These are phyloP conservation scores for Elsinoe arachidis DNA, from an alignment of 2,329 filamentous ascomycete species.

Conservation along the genomic window DNA sequence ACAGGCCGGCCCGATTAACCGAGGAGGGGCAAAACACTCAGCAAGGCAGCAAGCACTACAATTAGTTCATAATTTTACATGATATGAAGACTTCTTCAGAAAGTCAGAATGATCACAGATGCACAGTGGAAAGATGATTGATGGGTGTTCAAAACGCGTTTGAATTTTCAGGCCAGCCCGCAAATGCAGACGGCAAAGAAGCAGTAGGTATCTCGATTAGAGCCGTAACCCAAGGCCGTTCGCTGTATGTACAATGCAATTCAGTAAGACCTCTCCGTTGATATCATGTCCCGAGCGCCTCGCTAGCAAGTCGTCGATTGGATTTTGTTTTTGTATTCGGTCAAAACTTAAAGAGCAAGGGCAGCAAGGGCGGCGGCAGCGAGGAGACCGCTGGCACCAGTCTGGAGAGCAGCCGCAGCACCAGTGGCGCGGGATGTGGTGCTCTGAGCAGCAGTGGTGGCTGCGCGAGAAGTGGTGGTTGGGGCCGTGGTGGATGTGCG, in stretches of 20 bases:
- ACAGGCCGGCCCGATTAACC: not conserved
- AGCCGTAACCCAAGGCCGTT: not conserved
- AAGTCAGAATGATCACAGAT: not conserved
- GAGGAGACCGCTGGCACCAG: conserved; percentile 31
- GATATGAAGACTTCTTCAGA: not conserved
- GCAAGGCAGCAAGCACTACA: not conserved
- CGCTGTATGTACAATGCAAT: conserved; percentile 9
- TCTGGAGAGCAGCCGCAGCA: conserved; percentile 27
- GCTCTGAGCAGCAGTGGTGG: conserved; percentile 18
- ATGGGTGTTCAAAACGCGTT: not conserved
- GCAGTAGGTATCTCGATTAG: conserved; percentile 8
- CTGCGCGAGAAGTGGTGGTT: conserved; percentile 20
- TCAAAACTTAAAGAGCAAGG: conserved; percentile 25
- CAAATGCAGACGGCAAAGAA: conserved; percentile 3
- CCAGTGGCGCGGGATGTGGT: conserved; percentile 22
- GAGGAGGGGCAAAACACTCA: not conserved
- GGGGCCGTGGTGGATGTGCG: conserved; percentile 21
- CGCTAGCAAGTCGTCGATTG: conserved; percentile 4
- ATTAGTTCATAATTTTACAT: not conserved
- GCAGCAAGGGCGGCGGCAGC: conserved; percentile 34
- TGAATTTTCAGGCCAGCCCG: conserved; percentile 8
- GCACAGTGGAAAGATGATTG: not conserved
- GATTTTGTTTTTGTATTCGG: not conserved
- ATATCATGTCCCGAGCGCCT: conserved; percentile 4
- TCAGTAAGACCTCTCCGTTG: conserved; percentile 1